Percentiles rank a stretch among this genome's conserved stretches.
Evolutionary conservation across 352 stramenopile genomes (phyloP).

Genomic region (Globisporangium lucens): DNA sequence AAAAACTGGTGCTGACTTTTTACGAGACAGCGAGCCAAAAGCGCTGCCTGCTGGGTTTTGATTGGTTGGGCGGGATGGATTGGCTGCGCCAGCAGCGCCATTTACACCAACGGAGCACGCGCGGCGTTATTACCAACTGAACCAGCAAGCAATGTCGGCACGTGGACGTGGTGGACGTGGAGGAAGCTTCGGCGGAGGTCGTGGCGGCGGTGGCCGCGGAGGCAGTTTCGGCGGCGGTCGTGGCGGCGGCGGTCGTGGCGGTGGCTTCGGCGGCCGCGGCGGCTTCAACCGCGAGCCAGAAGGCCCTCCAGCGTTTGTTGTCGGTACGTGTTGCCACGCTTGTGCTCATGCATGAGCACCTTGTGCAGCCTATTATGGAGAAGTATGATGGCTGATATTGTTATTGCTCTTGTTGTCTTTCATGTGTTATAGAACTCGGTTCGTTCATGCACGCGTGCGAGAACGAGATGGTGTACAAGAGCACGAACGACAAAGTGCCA

Average conservation of each 20-base stretch:
- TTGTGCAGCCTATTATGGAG: neutral
- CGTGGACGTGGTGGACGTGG: conserved; percentile 52
- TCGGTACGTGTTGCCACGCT: conserved; percentile 34
- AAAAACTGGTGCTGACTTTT: neutral
- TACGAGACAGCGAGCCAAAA: conserved; percentile 5
- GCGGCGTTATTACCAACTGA: conserved; percentile 11
- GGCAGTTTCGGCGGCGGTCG: conserved; percentile 38
- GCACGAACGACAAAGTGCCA: conserved; percentile 94
- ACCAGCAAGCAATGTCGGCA: conserved; percentile 42
- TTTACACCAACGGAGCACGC: conserved; percentile 7
- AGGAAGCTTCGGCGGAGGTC: conserved; percentile 42
- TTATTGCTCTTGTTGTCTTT: neutral
- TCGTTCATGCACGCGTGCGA: conserved; percentile 96
- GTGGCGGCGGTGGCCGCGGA: conserved; percentile 40
- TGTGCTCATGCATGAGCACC: neutral
- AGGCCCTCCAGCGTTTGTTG: conserved; percentile 66
- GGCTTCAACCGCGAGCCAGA: conserved; percentile 56
- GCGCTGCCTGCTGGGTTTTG: neutral
- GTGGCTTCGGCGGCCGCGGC: conserved; percentile 35
- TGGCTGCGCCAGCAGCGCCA: conserved; percentile 1
- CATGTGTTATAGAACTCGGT: conserved; percentile 83
- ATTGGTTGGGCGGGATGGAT: conserved; percentile 16
- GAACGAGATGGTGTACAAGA: conserved; percentile 98
- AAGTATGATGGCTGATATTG: neutral
- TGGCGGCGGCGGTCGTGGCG: conserved; percentile 31